Percentiles rank a stretch among this genome's conserved stretches.
phyloP scores from a whole-genome alignment of 1,139 yeast species.

The Yarrowia galli region DNA sequence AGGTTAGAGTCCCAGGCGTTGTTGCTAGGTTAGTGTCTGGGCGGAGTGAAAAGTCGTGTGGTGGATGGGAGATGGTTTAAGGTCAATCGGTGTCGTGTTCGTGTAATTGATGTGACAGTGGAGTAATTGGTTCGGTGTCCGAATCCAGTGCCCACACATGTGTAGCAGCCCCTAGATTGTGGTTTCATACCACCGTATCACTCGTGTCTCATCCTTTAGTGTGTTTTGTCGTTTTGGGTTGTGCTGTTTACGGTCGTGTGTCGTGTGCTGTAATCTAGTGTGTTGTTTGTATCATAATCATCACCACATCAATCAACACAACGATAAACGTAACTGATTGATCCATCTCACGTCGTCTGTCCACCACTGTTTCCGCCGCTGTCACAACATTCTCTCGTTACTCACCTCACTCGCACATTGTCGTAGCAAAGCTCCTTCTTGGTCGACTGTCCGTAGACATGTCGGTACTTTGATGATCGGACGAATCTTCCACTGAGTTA shows the following conservation, averaged over 20 bases:
- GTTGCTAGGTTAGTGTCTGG: constrained; percentile 59
- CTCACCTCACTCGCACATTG: constrained; percentile 59
- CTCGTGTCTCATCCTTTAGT: background rate
- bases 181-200: background rate
- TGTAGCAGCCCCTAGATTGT: too few relatives aligned
- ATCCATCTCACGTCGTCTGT: background rate
- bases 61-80: background rate
- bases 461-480: constrained; percentile 95
- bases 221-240: background rate
- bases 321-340: background rate
- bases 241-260: constrained; percentile 14
- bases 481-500: constrained; percentile 81
- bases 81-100: too few relatives aligned
- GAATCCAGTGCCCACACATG: too few relatives aligned
- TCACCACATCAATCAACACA: background rate
- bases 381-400: constrained; percentile 39
- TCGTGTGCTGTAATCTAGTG: constrained; percentile 8
- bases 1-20: constrained; percentile 97
- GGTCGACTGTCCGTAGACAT: constrained; percentile 90
- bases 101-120: background rate
- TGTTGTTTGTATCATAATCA: background rate
- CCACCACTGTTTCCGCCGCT: background rate
- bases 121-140: too few relatives aligned
- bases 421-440: constrained; percentile 90
- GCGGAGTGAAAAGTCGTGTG: too few relatives aligned